Percentiles rank a stretch among this genome's conserved stretches.
Conservation (phyloP, 2,329 filamentous ascomycete genomes). For the Aspergillus udagawae region DNA sequence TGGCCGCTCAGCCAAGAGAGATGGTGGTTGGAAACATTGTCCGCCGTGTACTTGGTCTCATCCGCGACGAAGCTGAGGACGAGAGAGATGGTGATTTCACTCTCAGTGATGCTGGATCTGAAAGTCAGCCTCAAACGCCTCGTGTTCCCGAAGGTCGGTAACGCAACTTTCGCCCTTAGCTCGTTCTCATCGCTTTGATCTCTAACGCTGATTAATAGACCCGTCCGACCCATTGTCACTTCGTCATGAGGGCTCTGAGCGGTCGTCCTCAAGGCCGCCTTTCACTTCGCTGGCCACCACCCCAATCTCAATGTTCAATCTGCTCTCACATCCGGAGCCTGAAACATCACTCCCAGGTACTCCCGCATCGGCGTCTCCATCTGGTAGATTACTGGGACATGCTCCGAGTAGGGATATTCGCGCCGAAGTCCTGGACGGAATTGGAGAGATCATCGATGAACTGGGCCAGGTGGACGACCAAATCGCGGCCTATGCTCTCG, state of each 20-base stretch:
- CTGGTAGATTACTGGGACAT: conserved; percentile 28
- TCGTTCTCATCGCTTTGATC: not conserved
- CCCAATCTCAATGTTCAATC: conserved; percentile 77
- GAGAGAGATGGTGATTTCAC: conserved; percentile 63
- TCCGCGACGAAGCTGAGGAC: conserved; percentile 85
- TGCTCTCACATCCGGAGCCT: conserved; percentile 66
- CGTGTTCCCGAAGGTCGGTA: conserved; percentile 33
- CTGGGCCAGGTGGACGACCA: conserved; percentile 89
- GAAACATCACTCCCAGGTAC: conserved; percentile 40
- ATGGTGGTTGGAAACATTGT: conserved; percentile 94
- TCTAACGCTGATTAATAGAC: conserved; percentile 20
- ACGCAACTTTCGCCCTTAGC: not conserved
- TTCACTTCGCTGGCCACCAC: conserved; percentile 53
- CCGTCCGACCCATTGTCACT: conserved; percentile 23
- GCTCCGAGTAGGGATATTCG: conserved; percentile 62
- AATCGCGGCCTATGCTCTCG: conserved; percentile 81
- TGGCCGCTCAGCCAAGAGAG: conserved; percentile 81
- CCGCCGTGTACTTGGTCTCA: conserved; percentile 80
- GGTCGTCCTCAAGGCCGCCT: conserved; percentile 51
- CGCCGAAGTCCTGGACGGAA: conserved; percentile 88
- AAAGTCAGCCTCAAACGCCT: conserved; percentile 46
- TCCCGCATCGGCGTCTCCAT: conserved; percentile 33
- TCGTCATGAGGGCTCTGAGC: conserved; percentile 29
- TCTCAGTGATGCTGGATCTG: conserved; percentile 58
- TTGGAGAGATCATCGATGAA: conserved; percentile 94